Evolutionary conservation across 441 rosid genomes (phyloP).

Genomic region (Jatropha podagrica): DNA sequence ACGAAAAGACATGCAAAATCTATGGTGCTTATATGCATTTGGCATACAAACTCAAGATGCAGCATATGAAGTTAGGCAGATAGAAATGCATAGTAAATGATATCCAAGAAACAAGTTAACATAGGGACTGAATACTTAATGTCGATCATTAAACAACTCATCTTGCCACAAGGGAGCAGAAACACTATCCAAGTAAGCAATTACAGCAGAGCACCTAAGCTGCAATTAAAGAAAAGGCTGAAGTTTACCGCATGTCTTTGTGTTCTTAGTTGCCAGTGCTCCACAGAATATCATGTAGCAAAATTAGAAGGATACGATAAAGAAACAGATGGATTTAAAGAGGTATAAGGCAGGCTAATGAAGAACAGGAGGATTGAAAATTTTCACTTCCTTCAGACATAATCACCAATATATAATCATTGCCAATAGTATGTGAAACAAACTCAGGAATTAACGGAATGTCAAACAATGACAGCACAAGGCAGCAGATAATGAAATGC

Average conservation of each 20-base stretch:
- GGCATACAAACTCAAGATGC: neutral
- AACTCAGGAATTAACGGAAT: neutral
- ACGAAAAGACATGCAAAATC: neutral
- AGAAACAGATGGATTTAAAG: neutral
- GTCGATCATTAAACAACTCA: neutral
- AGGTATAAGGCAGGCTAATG: neutral
- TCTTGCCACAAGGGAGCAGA: neutral
- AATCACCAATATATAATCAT: neutral
- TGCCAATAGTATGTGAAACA: neutral
- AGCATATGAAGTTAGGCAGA: neutral
- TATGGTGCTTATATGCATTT: neutral
- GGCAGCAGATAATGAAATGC: conserved; percentile 13
- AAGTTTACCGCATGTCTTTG: neutral
- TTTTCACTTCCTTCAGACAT: conserved; percentile 5
- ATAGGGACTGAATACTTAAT: neutral
- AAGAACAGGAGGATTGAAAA: neutral
- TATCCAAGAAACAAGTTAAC: neutral
- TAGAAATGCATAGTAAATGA: neutral
- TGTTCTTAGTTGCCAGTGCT: neutral
- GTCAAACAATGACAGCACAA: neutral
- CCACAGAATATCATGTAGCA: neutral
- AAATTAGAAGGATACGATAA: neutral
- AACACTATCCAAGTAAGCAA: neutral
- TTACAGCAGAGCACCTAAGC: neutral
- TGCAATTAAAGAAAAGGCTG: neutral